Base-by-base conservation (phyloP, 2,329 filamentous ascomycete species). In the Cryoendolithus antarcticus region DNA sequence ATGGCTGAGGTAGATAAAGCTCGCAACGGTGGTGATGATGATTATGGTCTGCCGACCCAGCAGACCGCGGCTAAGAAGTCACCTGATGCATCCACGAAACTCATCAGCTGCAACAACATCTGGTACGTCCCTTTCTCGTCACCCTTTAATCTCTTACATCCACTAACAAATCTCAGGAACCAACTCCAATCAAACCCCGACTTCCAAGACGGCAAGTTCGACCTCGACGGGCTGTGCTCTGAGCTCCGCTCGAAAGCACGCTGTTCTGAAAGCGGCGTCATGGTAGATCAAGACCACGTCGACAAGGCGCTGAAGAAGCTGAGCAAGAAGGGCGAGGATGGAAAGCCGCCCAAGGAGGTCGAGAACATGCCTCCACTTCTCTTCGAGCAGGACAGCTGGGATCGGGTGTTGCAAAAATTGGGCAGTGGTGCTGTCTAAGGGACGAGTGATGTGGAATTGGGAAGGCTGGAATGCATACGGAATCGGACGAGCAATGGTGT, bases 201-300 rank as follows among this genome's bases (percentile, higher is more conserved):
- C 58, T 91, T 93, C 51, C 82, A 88, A 56, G 83, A 76, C 41
- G 88, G 88, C 51, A 88, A 93, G 51, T 86, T 96, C 48, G 91
- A 98, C 50, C 81, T 98, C 35, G 91, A 98, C 56, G 79, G 81
- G 29, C 73, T 98, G 15, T 98, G 91, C 65, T 82, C 82, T 4
- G 88, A 98, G 58, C 75, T 98, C 10, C 84, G 89, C 48, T 84
- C 88, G 59, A 98, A 98, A 66, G 91, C 91, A 42, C 91, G 89
- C 58, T 98, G 91, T 61, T 93, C 86, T 0, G 84, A 93, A 50
- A 81, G 73, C 11, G 89, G 91, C 10, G 85, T 93, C 9, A 85
- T 94, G 11, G 83, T 98, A 15, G 81, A 86, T 45, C 80, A 93
- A 63, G 76, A 77, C 40, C 88, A 96, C 53, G 93, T 96, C 51